Evolutionary conservation across 2,329 filamentous ascomycete genomes (phyloP).

Genomic region (Colletotrichum sp.): DNA sequence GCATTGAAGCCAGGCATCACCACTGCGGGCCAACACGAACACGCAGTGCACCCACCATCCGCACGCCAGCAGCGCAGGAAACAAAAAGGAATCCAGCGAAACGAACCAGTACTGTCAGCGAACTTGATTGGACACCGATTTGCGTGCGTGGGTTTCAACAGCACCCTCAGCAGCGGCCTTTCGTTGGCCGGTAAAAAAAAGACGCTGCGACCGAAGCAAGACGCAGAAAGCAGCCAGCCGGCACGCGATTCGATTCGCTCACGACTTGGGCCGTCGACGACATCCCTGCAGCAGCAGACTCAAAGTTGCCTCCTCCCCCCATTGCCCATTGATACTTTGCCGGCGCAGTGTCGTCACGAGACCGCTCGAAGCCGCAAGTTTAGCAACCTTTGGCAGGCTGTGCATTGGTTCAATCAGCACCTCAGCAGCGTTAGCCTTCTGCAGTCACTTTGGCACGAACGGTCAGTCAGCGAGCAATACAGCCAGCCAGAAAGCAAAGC

Average conservation of each 20-base stretch:
- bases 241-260: constrained; percentile 3
- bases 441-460: background rate
- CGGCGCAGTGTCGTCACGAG: background rate
- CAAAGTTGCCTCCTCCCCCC: background rate
- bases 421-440: background rate
- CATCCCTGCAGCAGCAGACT: background rate
- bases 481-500: background rate
- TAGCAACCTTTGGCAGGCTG: background rate
- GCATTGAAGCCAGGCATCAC: background rate
- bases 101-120: background rate
- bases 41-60: background rate
- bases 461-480: background rate
- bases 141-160: background rate
- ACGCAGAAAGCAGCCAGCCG: background rate
- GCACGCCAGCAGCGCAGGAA: background rate
- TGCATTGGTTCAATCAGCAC: background rate
- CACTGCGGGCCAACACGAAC: background rate
- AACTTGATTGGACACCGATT: background rate
- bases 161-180: background rate
- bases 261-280: background rate
- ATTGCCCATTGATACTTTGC: background rate
- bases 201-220: background rate
- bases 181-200: constrained; percentile 15
- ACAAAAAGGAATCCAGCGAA: background rate
- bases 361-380: background rate